Evolutionary conservation across 345 rosid species (phyloP).

Genomic region (Moringa oleifera): DNA sequence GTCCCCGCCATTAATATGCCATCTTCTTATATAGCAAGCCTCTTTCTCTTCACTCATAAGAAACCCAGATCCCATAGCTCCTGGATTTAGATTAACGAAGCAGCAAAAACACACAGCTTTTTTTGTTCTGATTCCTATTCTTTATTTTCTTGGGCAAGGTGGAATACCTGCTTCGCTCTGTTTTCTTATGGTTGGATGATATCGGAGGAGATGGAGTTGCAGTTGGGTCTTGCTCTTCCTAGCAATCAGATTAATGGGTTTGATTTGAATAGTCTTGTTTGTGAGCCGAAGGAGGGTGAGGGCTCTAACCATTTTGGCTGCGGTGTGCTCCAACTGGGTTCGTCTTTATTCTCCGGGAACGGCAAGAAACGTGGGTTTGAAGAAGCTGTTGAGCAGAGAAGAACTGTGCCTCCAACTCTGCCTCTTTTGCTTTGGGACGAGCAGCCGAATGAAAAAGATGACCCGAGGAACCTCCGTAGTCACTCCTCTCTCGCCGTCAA

Average conservation of each 20-base stretch:
- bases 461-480: too few species aligned
- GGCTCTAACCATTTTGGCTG: too few species aligned
- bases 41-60: constrained; percentile 2
- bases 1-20: not conserved
- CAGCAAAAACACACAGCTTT: too few species aligned
- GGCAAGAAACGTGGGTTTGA: constrained; percentile 16
- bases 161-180: too few species aligned
- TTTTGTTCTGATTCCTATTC: not conserved
- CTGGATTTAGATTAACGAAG: too few species aligned
- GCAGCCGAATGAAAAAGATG: constrained; percentile 18
- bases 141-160: not conserved
- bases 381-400: constrained; percentile 12
- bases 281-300: constrained; percentile 6
- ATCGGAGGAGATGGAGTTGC: constrained; percentile 31
- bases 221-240: constrained; percentile 38
- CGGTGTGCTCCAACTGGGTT: too few species aligned
- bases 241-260: constrained; percentile 11
- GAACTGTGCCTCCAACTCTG: constrained; percentile 16
- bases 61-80: constrained; percentile 14
- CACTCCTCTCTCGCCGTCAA: too few species aligned
- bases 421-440: constrained; percentile 29
- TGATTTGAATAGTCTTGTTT: constrained; percentile 20
- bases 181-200: constrained; percentile 12
- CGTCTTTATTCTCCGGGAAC: not conserved
- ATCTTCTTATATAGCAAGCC: too few species aligned